These are phyloP conservation scores for Globisporangium carolinianum DNA, from an alignment of 352 stramenopile genomes.

Conservation along the genomic window DNA sequence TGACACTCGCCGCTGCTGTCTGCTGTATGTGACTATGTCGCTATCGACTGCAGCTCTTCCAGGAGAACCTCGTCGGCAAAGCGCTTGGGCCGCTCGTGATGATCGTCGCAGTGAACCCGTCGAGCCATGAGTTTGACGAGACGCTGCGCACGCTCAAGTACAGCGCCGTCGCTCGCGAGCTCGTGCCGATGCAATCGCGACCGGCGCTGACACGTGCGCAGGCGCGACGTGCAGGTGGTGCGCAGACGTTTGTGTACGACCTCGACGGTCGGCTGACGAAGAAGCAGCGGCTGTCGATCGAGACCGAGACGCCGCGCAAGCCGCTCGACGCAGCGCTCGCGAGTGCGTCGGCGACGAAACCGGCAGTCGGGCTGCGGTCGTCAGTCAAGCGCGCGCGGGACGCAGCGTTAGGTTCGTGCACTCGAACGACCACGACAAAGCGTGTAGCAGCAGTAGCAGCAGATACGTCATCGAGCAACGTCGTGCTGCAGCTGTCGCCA, in stretches of 20 bases:
- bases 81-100: conserved; percentile 89
- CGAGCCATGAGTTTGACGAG: conserved; percentile 93
- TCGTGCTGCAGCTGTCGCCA: no score
- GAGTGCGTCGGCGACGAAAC: background rate
- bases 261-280: conserved; percentile 43
- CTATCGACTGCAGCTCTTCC: conserved; percentile 79
- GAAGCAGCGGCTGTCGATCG: conserved; percentile 16
- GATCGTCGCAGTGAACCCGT: conserved; percentile 96
- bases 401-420: background rate
- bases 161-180: conserved; percentile 87
- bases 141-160: conserved; percentile 95
- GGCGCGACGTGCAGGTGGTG: conserved; percentile 3
- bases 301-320: background rate
- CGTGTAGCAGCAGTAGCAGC: background rate
- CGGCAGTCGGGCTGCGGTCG: no score
- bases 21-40: background rate
- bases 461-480: background rate
- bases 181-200: conserved; percentile 59
- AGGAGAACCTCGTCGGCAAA: conserved; percentile 88
- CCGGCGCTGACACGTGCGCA: conserved; percentile 17
- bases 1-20: background rate
- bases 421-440: background rate
- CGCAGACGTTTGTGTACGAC: conserved; percentile 35
- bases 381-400: background rate
- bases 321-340: conserved; percentile 5